phyloP scores from a whole-genome alignment of 2,329 filamentous ascomycete species.

The Alternaria incomplexa region DNA sequence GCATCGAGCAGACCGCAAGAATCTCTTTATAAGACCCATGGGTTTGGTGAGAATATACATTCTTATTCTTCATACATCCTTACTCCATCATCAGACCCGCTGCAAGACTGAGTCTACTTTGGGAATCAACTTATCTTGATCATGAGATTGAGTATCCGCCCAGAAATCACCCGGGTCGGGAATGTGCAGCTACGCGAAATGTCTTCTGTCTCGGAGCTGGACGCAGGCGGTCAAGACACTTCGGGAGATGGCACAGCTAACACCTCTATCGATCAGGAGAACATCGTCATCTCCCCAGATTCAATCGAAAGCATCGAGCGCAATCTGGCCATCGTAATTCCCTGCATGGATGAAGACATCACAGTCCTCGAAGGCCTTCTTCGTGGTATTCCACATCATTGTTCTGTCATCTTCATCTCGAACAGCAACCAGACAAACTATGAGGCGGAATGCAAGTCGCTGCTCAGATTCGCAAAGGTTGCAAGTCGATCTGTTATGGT shows the following conservation, averaged over 20 bases:
- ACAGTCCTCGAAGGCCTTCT: conserved; percentile 20
- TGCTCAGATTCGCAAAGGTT: conserved; percentile 5
- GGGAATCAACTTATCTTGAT: neutral
- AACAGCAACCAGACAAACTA: conserved; percentile 17
- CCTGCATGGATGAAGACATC: conserved; percentile 22
- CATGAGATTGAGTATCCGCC: neutral
- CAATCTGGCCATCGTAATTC: conserved; percentile 18
- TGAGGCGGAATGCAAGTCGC: conserved; percentile 4
- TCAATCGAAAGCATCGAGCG: conserved; percentile 9
- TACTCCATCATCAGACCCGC: neutral
- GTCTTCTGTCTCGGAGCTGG: conserved; percentile 17
- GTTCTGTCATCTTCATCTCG: conserved; percentile 19
- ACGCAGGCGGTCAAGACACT: conserved; percentile 5
- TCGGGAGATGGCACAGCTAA: neutral
- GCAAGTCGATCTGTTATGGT: conserved; percentile 6
- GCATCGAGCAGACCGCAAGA: neutral
- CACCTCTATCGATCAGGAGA: neutral
- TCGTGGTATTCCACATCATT: conserved; percentile 19
- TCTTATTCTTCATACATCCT: neutral
- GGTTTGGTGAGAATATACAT: neutral
- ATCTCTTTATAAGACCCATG: neutral
- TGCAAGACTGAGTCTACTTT: neutral
- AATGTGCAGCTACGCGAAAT: conserved; percentile 12
- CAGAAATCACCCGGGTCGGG: conserved; percentile 7
- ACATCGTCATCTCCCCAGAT: conserved; percentile 7